These are phyloP conservation scores for Corynascus novoguineensis DNA, from an alignment of 495 filamentous ascomycete genomes.

Conservation along the genomic window DNA sequence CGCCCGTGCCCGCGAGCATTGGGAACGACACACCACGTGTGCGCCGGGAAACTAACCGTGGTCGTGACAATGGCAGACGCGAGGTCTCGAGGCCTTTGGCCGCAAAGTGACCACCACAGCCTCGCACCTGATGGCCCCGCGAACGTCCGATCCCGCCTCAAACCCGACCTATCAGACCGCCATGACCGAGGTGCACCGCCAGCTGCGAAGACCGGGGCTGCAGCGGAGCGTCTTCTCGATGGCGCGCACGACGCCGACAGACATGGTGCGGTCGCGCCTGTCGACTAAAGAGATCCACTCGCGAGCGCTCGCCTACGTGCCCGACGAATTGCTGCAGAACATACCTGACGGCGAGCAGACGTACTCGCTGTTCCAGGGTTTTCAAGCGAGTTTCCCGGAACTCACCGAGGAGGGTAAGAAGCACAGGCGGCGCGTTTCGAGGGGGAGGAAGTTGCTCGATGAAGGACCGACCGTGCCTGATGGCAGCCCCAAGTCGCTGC, in stretches of 20 bases:
- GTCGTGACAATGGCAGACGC: slow-evolving; percentile 51
- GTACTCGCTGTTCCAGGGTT: slow-evolving; percentile 95
- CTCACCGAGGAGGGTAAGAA: slow-evolving; percentile 59
- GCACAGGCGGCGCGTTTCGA: slow-evolving; percentile 64
- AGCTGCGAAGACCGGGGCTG: slow-evolving; percentile 71
- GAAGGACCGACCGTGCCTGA: slow-evolving; percentile 48
- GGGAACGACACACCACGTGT: neutral
- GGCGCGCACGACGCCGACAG: slow-evolving; percentile 79
- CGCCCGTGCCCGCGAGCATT: neutral
- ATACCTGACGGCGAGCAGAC: slow-evolving; percentile 78
- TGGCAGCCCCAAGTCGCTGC: slow-evolving; percentile 55
- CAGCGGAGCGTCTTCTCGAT: slow-evolving; percentile 89
- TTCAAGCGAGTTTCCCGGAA: slow-evolving; percentile 84
- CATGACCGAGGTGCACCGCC: slow-evolving; percentile 82
- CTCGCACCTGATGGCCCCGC: slow-evolving; percentile 73
- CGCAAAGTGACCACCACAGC: slow-evolving; percentile 94
- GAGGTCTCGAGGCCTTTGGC: slow-evolving; percentile 86
- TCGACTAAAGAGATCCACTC: slow-evolving; percentile 92
- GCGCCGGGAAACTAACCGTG: slow-evolving; percentile 8
- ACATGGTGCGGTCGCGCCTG: slow-evolving; percentile 86
- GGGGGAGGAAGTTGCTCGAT: slow-evolving; percentile 67
- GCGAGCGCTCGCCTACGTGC: slow-evolving; percentile 79
- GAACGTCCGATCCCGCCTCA: slow-evolving; percentile 54
- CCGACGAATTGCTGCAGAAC: slow-evolving; percentile 82
- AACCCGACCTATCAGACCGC: slow-evolving; percentile 73